These are phyloP conservation scores for Neurospora sp. DNA, from an alignment of 495 filamentous ascomycete genomes.

Conservation along the genomic window DNA sequence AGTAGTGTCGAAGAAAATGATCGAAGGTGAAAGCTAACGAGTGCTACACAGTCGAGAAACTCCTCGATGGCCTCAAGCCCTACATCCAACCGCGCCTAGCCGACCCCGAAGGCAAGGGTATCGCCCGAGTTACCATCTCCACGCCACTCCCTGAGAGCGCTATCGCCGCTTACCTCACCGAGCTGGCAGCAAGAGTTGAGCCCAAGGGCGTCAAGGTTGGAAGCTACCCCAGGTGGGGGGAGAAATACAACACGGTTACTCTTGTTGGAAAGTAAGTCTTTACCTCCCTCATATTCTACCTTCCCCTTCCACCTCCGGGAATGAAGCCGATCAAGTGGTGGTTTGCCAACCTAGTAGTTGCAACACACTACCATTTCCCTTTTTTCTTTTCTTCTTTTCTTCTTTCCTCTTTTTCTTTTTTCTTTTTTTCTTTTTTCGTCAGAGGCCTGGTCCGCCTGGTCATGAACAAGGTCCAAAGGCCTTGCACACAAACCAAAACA, in stretches of 20 bases:
- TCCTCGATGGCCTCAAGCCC: constrained; percentile 69
- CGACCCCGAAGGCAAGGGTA: constrained; percentile 72
- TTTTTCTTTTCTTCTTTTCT: too few species aligned
- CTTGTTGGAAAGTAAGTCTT: constrained; percentile 56
- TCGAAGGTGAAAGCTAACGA: not conserved
- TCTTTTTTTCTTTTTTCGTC: too few species aligned
- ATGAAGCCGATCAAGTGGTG: not conserved
- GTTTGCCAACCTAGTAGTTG: too few species aligned
- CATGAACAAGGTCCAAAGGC: too few species aligned
- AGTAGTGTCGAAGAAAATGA: too few species aligned
- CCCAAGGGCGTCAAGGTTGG: constrained; percentile 82
- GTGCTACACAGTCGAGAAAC: constrained; percentile 42
- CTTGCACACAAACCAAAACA: too few species aligned
- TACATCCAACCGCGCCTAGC: constrained; percentile 54
- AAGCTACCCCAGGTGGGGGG: constrained; percentile 89
- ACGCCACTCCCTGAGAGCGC: constrained; percentile 80
- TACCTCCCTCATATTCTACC: not conserved
- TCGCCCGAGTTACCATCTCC: constrained; percentile 65
- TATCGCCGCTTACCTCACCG: constrained; percentile 72
- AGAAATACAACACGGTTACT: constrained; percentile 80
- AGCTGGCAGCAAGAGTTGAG: constrained; percentile 61
- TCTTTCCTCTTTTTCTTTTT: too few species aligned
- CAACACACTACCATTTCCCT: too few species aligned
- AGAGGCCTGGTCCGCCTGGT: too few species aligned
- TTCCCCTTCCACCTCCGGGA: not conserved